A percentile compares a stretch with the other conserved stretches of the same genome.
These are phyloP conservation scores for Platanus orientalis DNA, from an alignment of 164 flowering plant genomes.

Conservation along the genomic window DNA sequence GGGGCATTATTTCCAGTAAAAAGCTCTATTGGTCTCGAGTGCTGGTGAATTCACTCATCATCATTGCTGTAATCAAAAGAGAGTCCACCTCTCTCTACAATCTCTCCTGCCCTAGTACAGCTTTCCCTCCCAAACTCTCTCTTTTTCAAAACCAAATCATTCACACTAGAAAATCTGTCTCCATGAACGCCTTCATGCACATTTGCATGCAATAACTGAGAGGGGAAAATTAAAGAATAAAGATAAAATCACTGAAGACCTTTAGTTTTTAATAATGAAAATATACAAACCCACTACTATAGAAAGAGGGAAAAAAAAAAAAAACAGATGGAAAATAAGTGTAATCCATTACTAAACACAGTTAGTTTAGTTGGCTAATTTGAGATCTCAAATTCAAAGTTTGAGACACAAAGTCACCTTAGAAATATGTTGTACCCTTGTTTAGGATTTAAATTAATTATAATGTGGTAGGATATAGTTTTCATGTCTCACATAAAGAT, in stretches of 20 bases:
- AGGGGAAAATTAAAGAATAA: no score
- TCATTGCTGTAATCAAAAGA: conserved; percentile 46
- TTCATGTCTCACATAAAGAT: conserved; percentile 8
- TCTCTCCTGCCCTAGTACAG: conserved; percentile 2
- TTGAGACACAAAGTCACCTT: neutral
- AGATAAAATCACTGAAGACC: no score
- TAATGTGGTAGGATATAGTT: neutral
- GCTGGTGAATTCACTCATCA: conserved; percentile 47
- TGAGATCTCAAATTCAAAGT: no score
- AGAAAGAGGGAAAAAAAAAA: no score
- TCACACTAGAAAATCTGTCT: conserved; percentile 60
- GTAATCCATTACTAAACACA: no score
- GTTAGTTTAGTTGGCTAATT: no score
- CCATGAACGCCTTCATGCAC: conserved; percentile 37
- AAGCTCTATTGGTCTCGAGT: no score
- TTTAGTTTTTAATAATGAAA: no score
- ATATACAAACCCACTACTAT: no score
- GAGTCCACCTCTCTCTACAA: conserved; percentile 3
- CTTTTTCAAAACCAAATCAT: conserved; percentile 51
- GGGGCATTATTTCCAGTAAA: no score
- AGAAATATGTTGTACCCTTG: neutral
- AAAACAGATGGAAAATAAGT: no score
- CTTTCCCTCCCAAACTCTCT: conserved; percentile 30
- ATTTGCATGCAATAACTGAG: conserved; percentile 39
- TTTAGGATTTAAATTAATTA: neutral